Percentiles rank a stretch among this genome's conserved stretches.
phyloP scores from a whole-genome alignment of 2,329 filamentous ascomycete species.

The Reticulascus tulasneorum region DNA sequence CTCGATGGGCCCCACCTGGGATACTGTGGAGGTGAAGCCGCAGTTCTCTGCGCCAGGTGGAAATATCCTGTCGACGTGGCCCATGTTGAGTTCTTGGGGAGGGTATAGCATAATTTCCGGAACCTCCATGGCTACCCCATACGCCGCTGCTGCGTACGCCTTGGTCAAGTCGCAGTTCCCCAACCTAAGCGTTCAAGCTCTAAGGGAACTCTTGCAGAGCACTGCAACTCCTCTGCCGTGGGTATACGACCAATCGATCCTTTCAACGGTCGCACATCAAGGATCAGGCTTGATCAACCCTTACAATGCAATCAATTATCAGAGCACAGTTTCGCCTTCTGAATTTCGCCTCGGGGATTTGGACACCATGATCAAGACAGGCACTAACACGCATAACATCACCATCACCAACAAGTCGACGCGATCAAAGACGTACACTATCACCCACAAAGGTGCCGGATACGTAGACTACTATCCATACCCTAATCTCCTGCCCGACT shows the following conservation, averaged over 20 bases:
- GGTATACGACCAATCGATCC: constrained; percentile 15
- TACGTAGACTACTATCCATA: no score
- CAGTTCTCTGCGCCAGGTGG: constrained; percentile 16
- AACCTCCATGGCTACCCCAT: constrained; percentile 33
- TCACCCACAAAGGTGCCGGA: no score
- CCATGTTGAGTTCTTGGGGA: constrained; percentile 13
- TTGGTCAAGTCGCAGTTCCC: constrained; percentile 29
- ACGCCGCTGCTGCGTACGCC: constrained; percentile 26
- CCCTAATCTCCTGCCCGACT: no score
- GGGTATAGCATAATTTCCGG: constrained; percentile 30
- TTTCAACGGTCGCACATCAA: constrained; percentile 6
- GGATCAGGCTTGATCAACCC: constrained; percentile 9
- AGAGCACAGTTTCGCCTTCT: constrained; percentile 40
- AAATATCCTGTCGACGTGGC: constrained; percentile 16
- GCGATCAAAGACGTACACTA: constrained; percentile 44
- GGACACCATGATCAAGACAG: constrained; percentile 40
- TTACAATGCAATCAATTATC: constrained; percentile 5
- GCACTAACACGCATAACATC: no score
- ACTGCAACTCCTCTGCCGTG: no score
- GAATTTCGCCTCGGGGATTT: constrained; percentile 61
- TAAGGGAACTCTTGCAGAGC: constrained; percentile 24
- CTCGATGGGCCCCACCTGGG: constrained; percentile 10
- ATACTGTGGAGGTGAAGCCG: constrained; percentile 16
- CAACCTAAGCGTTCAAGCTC: constrained; percentile 18
- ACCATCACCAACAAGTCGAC: constrained; percentile 50